Percentiles rank a stretch among this genome's conserved stretches.
phyloP scores from a whole-genome alignment of 176 grass and related monocot species.

The Microstegium vimineum region DNA sequence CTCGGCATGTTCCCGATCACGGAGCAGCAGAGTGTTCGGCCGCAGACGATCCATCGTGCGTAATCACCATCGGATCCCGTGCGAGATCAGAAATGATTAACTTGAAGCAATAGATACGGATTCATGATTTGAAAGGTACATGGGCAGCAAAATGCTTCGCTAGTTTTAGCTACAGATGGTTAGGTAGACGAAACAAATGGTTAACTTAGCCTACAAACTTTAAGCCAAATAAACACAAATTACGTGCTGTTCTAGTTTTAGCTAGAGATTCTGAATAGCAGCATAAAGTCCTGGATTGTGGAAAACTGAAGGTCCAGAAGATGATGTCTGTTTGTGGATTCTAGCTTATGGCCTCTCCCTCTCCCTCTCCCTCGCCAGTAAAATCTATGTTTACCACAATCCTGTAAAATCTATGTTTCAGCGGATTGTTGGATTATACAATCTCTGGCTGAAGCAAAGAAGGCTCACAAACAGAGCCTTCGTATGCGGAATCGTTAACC shows the following conservation, averaged over 20 bases:
- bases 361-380: neutral
- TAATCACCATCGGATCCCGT: too few relatives aligned
- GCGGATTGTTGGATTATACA: neutral
- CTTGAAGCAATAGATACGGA: neutral
- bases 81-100: neutral
- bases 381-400: too few relatives aligned
- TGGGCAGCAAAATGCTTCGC: neutral
- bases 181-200: too few relatives aligned
- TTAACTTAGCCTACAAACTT: neutral
- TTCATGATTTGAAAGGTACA: neutral
- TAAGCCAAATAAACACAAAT: neutral
- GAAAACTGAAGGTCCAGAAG: neutral
- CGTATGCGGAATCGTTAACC: neutral
- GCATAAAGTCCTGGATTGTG: neutral
- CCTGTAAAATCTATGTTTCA: too few relatives aligned
- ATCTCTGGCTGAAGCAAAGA: neutral
- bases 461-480: slow-evolving; percentile 9
- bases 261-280: neutral
- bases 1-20: too few relatives aligned
- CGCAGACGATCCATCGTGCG: too few relatives aligned
- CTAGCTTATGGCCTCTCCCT: neutral
- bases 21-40: too few relatives aligned
- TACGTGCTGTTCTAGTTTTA: neutral
- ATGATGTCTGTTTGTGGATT: neutral
- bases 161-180: too few relatives aligned